Evolutionary conservation across 768 basidiomycete species (phyloP), one percentile per base, ranked within the genome.

Genomic region (Krasilnikovozyma curviuscula): DNA sequence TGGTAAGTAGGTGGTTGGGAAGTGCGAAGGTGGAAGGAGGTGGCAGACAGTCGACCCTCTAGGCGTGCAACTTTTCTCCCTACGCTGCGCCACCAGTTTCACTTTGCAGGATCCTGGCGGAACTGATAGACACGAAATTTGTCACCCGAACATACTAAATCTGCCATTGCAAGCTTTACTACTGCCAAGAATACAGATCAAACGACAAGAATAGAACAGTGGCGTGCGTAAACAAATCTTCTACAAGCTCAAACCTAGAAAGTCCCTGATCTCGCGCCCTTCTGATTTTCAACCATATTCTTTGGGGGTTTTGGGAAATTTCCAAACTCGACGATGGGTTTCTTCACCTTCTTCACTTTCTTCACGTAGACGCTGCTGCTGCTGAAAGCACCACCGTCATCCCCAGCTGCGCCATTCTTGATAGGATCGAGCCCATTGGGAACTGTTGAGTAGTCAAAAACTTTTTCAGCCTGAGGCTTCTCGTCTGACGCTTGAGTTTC

Each of bases 401-500:
- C 64, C 33, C 57, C 49, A 61, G 61, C 61, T 32, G 50, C 21
- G 61, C 59, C 44, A 57, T 63, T 33, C 51, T 55, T 48, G 30
- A 56, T 43, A 19, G 50, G 43, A 44, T 57, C 57, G 44, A 37
- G 25, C 46, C 39, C 55, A 54, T 56, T 59, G 19, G 52, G 50
- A 4, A 44, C 50, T 19, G 39, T 25, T 6, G 44, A 37, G 39
- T 51, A 51, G 34, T 51, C 50, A 21, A 51, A 51, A 16, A 30
- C 18, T 33, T 45, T 37, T 50, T 55, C 63, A 38, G 48, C 35
- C 3, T 31, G 24, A 41, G 47, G 8, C 40, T n/a, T 39, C 29
- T 44, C 25, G 29, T 27, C 23, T 41, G 61, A 52, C 77, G 69
- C 61, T 81, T 81, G 33, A 74, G 70, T 59, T 80, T 80, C 67